Conservation (phyloP, 768 basidiomycete genomes). For the Lepiota venenata region DNA sequence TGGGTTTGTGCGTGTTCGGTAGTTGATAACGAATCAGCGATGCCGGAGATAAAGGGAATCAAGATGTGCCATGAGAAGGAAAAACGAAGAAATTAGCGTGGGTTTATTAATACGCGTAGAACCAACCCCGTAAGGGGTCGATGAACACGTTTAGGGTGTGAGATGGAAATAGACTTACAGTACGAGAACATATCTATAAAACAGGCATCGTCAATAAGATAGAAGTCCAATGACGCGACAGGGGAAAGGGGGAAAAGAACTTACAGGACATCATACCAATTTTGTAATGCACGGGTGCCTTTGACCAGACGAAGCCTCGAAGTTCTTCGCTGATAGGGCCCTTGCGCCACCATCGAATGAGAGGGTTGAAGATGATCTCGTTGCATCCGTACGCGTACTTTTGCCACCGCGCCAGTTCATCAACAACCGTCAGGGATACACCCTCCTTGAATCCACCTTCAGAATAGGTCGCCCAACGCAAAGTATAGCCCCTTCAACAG, state of each 20-base stretch:
- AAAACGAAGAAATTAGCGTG: not conserved
- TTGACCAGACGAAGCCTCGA: constrained; percentile 71
- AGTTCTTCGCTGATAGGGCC: constrained; percentile 82
- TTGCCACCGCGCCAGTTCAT: constrained; percentile 90
- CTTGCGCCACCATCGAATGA: constrained; percentile 68
- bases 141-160: constrained; percentile 6
- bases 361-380: constrained; percentile 83
- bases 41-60: not conserved
- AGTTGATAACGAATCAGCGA: not conserved
- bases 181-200: constrained; percentile 45
- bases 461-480: constrained; percentile 83
- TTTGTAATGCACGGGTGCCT: constrained; percentile 78
- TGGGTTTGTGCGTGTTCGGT: not conserved
- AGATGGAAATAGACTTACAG: constrained; percentile 25
- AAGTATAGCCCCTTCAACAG: constrained; percentile 67
- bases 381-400: constrained; percentile 69
- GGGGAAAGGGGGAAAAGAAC: constrained; percentile 16
- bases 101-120: not conserved
- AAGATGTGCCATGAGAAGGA: not conserved
- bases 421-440: constrained; percentile 80
- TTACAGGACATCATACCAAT: constrained; percentile 72
- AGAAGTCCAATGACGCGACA: constrained; percentile 2
- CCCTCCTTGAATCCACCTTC: constrained; percentile 88
- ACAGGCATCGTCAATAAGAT: not conserved
- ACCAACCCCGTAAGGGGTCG: not conserved